Percentiles rank a stretch among this genome's conserved stretches.
These are phyloP conservation scores for Pseudotsuga menziesii DNA, from an alignment of 75 land plant species.

Conservation along the genomic window DNA sequence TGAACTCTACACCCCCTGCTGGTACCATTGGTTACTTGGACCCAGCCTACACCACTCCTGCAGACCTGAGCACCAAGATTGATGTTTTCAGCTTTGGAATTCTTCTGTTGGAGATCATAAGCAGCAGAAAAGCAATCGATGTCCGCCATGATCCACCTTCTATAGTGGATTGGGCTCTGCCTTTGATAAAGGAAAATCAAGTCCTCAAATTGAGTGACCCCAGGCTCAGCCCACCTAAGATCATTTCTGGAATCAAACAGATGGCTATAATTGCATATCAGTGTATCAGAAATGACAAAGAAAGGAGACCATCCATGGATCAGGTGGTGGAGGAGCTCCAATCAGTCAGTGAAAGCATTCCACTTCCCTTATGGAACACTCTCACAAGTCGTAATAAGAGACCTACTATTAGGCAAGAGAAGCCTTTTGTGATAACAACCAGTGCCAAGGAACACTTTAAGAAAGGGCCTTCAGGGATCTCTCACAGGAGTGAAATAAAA, in stretches of 20 bases:
- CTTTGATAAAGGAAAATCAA: constrained; percentile 38
- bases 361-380: constrained; percentile 3
- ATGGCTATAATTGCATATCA: constrained; percentile 47
- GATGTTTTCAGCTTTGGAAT: constrained; percentile 94
- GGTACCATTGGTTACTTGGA: constrained; percentile 60
- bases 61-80: constrained; percentile 55
- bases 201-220: constrained; percentile 45
- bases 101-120: constrained; percentile 68
- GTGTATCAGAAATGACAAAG: constrained; percentile 43
- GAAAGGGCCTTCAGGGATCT: not conserved
- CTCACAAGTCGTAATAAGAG: not conserved
- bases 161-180: constrained; percentile 81
- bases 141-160: constrained; percentile 55
- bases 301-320: constrained; percentile 58
- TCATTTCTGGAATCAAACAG: constrained; percentile 21
- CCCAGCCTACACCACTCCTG: constrained; percentile 59
- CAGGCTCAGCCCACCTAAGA: constrained; percentile 30
- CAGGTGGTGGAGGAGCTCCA: constrained; percentile 45
- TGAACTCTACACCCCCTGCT: constrained; percentile 47
- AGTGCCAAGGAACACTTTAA: constrained; percentile 1
- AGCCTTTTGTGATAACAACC: not conserved
- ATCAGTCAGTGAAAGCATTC: not conserved
- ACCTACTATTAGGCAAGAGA: not conserved
- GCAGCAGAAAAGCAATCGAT: constrained; percentile 70
- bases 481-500: not conserved